Evolutionary conservation across 169 alveolate species (phyloP), one percentile per base, ranked within the genome.

Genomic region (Toxoplasma gondii): DNA sequence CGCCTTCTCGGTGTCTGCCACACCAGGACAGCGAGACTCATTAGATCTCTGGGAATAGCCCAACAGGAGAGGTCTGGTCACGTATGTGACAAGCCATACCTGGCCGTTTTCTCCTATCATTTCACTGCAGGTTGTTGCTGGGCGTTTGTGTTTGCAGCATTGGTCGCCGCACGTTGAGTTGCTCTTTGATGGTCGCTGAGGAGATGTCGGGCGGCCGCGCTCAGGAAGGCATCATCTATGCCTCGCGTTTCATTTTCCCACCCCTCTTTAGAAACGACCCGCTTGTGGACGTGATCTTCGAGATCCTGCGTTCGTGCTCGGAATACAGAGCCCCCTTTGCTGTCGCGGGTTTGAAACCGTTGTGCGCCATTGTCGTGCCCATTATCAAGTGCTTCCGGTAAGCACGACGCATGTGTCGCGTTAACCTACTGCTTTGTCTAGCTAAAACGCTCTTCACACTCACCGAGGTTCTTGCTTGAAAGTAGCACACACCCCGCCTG

Each of bases 211-310:
- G 97, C 7, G 97, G 94, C 69, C 94, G 96, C 38, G 88, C 92
- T 4, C 94, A 94, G 43, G 97, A 96, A 94, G 97, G 97, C 9
- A 92, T 96, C 43, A 78, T 96, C n/a, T 95, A 95, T 87, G 96
- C 97, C 0, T 92, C 97, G 43, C 93, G 97, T 49, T 92, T 94
- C 67, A 94, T 96, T 64, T 96, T 96, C 91, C 97, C 97, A 19
- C 97, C 97, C 16, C 87, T 91, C 41, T 94, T 94, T 49, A 83
- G 97, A 39, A 94, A 95, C 78, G 96, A 96, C 81, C 96, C 96
- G 7, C 93, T 96, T 12, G 92, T 96, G 36, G 97, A 96, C 84
- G 95, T 94, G 24, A 90, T 95, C 0, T 92, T 94, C 41, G 97
- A 94, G 91, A 80, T 94, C 43, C 54, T 94, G 45, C 93, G 67